These are phyloP conservation scores for Pyronema domesticum DNA, from an alignment of 495 filamentous ascomycete species.

Conservation along the genomic window DNA sequence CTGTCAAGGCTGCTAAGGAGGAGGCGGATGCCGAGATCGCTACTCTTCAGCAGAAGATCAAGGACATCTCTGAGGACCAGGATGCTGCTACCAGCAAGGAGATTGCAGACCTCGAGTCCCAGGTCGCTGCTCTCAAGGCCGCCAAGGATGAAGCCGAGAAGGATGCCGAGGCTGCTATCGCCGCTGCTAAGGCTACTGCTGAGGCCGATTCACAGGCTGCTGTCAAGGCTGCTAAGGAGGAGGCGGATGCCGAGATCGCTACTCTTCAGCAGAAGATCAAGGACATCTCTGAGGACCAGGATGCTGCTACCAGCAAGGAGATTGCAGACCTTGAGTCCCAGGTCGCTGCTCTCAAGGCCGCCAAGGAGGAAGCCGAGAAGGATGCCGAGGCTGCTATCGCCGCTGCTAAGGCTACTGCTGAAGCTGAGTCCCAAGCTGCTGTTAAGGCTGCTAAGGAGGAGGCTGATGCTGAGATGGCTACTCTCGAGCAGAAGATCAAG, in stretches of 20 bases:
- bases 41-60: background rate
- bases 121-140: conserved; percentile 8
- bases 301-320: too few relatives aligned
- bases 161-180: conserved; percentile 2
- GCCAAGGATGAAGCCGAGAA: conserved; percentile 5
- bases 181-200: conserved; percentile 6
- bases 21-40: conserved; percentile 6
- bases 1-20: conserved; percentile 1
- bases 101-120: conserved; percentile 2
- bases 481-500: too few relatives aligned
- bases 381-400: background rate
- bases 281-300: too few relatives aligned
- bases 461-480: background rate
- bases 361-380: too few relatives aligned
- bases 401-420: background rate
- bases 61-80: background rate
- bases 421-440: background rate
- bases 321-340: too few relatives aligned
- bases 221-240: background rate
- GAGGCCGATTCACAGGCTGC: conserved; percentile 9
- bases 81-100: conserved; percentile 4
- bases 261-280: too few relatives aligned
- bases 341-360: too few relatives aligned
- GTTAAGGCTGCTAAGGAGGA: background rate
- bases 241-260: too few relatives aligned